phyloP scores from a whole-genome alignment of 2,329 filamentous ascomycete species.

The Pseudocercospora macadamiae region DNA sequence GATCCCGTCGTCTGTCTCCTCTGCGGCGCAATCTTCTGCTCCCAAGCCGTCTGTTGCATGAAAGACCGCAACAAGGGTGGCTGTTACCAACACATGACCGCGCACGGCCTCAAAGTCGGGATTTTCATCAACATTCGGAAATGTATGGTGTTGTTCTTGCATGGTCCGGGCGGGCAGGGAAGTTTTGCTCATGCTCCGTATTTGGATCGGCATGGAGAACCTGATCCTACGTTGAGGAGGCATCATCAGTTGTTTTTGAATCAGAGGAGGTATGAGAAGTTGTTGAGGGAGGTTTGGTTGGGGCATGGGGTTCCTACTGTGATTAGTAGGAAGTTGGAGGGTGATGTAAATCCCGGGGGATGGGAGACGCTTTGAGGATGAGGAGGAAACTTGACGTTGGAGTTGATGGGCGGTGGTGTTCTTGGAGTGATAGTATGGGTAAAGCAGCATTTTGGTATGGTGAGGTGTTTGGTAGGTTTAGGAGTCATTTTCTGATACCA shows the following conservation, averaged over 20 bases:
- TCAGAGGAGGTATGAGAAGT: conserved; percentile 87
- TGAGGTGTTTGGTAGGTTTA: too few species aligned
- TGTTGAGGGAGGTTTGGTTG: conserved; percentile 84
- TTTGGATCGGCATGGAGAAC: conserved; percentile 93
- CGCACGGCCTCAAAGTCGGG: conserved; percentile 89
- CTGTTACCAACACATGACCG: conserved; percentile 85
- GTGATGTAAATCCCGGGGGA: conserved; percentile 94
- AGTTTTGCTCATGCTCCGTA: conserved; percentile 89
- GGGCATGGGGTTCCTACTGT: conserved; percentile 84
- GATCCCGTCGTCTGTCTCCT: conserved; percentile 92
- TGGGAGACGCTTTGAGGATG: conserved; percentile 75
- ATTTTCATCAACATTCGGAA: conserved; percentile 96
- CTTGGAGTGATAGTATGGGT: too few species aligned
- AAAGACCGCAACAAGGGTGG: conserved; percentile 69
- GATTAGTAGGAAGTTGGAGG: conserved; percentile 87
- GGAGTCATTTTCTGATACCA: too few species aligned
- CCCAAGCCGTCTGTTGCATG: conserved; percentile 88
- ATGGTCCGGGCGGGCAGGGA: conserved; percentile 63
- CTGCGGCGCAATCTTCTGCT: conserved; percentile 96
- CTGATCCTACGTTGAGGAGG: conserved; percentile 82
- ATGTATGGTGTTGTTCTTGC: conserved; percentile 86
- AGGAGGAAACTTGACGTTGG: too few species aligned
- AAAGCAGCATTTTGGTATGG: too few species aligned
- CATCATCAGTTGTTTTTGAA: conserved; percentile 89
- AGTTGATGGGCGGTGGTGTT: too few species aligned